phyloP scores from a whole-genome alignment of 306 rosid species.

The Luffa aegyptiaca region DNA sequence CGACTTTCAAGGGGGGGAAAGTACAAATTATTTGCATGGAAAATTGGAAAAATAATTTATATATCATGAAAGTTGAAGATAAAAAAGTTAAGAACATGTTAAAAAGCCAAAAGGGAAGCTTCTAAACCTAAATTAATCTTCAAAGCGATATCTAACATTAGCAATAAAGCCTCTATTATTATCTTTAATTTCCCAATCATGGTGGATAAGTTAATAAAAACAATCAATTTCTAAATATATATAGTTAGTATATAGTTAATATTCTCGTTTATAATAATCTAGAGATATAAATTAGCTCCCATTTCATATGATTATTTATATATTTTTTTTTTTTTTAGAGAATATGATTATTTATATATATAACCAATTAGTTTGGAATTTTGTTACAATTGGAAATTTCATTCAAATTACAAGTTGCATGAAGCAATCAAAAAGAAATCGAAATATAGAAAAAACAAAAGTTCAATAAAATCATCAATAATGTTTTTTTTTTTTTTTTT shows the following conservation, averaged over 20 bases:
- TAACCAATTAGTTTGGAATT: not conserved
- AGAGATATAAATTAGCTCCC: not conserved
- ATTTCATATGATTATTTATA: not conserved
- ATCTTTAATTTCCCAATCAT: not conserved
- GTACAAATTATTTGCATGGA: not conserved
- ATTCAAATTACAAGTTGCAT: not conserved
- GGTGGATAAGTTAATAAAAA: not conserved
- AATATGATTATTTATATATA: not conserved
- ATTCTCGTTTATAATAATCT: not conserved
- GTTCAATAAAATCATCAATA: not conserved
- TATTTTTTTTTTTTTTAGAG: no score
- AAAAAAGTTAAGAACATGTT: not conserved
- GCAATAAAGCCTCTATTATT: not conserved
- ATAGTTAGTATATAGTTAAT: not conserved
- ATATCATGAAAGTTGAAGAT: not conserved
- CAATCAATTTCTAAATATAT: not conserved
- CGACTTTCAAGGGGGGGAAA: not conserved
- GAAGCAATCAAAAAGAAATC: not conserved
- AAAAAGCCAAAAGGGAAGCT: not conserved
- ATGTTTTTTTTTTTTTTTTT: not conserved
- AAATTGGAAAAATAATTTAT: not conserved
- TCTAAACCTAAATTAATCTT: not conserved
- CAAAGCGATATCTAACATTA: not conserved
- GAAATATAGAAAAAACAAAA: not conserved
- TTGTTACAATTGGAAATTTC: not conserved